Base-by-base conservation (phyloP, 495 filamentous ascomycete species). In the Cetradonia linearis region DNA sequence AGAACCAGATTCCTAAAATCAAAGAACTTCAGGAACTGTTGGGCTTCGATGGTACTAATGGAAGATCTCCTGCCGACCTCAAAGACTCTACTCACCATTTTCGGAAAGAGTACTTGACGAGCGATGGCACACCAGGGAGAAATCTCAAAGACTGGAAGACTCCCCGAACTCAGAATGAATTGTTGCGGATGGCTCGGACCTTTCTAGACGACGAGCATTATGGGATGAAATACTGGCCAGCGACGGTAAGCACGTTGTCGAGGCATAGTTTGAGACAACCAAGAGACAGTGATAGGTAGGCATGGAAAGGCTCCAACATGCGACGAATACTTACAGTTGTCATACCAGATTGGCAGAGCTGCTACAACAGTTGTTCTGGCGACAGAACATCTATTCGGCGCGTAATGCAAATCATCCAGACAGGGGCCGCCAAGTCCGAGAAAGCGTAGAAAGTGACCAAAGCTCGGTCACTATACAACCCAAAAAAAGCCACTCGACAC, bases 351-450 rank as follows among this genome's bases (percentile, higher is more conserved):
- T 56, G 3, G 25, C 18, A 42, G 54, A 56, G 13, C 54, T 56
- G 10, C 20, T 56, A 18, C 20, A 56, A 34, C 54, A 56, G 13
- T 31, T 56, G 1, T 56, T 56, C 34, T 42, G 54, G 36, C 38
- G 36, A 16, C 54, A 56, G 14, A 56, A 56, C 4, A 42, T 11
- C 14, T 27, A 42, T 30, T n/a, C 25, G n/a, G 36, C 34, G 36
- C 54, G 40, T 31, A 56, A 56, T 11, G 54, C 54, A 38, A 56
- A 56, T 10, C 27, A 56, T 30, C 34, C 36, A 1, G 36, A 42
- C 54, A 56, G 54, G 23, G 18, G 36, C 34, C 23, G 23, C 7
- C 34, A 40, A 42, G 10, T 18, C 14, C 54, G 18, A 38, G 54
- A 56, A 27, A 44, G 54, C 38, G 36, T 56, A 23, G 25, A 56